phyloP scores from a whole-genome alignment of 768 basidiomycete species.

The Cystobasidium ongulense region DNA sequence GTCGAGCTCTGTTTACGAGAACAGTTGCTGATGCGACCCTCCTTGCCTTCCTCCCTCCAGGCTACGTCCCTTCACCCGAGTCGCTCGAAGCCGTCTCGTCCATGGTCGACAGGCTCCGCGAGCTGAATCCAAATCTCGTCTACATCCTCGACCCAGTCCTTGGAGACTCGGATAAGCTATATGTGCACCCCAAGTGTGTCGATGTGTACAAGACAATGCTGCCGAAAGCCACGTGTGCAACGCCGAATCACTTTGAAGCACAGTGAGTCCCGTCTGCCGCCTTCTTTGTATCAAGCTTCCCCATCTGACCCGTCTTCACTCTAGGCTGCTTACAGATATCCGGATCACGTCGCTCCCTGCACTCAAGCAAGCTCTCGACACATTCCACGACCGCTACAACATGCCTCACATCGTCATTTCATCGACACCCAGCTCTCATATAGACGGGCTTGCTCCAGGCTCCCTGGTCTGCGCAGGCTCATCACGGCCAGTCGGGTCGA shows the following conservation, averaged over 20 bases:
- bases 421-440: slow-evolving; percentile 60
- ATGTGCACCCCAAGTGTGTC: slow-evolving; percentile 77
- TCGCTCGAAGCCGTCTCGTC: slow-evolving; percentile 61
- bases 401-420: slow-evolving; percentile 86
- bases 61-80: slow-evolving; percentile 80
- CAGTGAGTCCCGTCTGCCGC: slow-evolving; percentile 55
- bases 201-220: slow-evolving; percentile 69
- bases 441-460: slow-evolving; percentile 52
- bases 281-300: not conserved
- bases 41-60: slow-evolving; percentile 45
- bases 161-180: slow-evolving; percentile 81
- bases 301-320: not conserved
- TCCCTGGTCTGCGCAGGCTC: slow-evolving; percentile 74
- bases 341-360: slow-evolving; percentile 61
- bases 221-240: slow-evolving; percentile 79
- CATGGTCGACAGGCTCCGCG: slow-evolving; percentile 57
- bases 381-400: slow-evolving; percentile 64
- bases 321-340: slow-evolving; percentile 66
- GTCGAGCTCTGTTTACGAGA: too few relatives aligned
- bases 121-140: slow-evolving; percentile 56
- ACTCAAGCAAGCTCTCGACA: slow-evolving; percentile 59
- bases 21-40: not conserved
- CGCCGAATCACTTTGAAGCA: slow-evolving; percentile 96
- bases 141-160: slow-evolving; percentile 94
- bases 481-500: slow-evolving; percentile 45